Conservation (phyloP, 352 stramenopile species). For the Halophytophthora batemanensis region DNA sequence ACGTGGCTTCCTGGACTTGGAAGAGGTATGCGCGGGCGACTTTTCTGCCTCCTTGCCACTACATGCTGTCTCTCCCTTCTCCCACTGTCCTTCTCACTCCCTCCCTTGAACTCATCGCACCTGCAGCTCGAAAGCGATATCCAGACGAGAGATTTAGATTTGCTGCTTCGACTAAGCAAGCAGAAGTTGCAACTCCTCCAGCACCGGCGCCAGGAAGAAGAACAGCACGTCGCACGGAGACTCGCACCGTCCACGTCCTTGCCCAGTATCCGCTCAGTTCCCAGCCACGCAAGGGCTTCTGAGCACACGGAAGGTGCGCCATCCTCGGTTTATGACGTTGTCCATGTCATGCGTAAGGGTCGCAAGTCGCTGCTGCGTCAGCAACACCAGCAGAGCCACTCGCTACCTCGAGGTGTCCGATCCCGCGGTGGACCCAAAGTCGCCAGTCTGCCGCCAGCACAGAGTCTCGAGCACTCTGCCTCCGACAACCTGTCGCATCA, state of each 20-base stretch:
- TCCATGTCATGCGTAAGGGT: constrained; percentile 32
- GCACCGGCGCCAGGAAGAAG: constrained; percentile 20
- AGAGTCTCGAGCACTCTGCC: constrained; percentile 11
- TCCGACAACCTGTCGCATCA: constrained; percentile 11
- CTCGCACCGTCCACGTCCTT: constrained; percentile 16
- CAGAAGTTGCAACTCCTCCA: constrained; percentile 25
- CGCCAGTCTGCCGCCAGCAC: not conserved
- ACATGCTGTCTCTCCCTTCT: not conserved
- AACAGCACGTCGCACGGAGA: constrained; percentile 6
- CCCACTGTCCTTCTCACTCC: not conserved
- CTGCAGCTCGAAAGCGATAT: constrained; percentile 28
- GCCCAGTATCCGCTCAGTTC: constrained; percentile 7
- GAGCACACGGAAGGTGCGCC: constrained; percentile 1
- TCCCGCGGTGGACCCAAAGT: constrained; percentile 10
- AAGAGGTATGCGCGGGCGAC: constrained; percentile 14
- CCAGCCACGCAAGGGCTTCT: constrained; percentile 4
- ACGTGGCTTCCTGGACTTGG: constrained; percentile 18
- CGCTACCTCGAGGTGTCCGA: not conserved
- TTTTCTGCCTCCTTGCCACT: not conserved
- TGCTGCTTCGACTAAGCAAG: constrained; percentile 20
- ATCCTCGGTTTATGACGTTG: constrained; percentile 25
- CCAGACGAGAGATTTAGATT: constrained; percentile 17
- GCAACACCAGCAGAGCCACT: constrained; percentile 7
- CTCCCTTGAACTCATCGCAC: not conserved
- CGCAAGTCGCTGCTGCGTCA: constrained; percentile 19